Conservation (phyloP, 192 early-diverging fungal species). For the Paraglomus occultum region DNA sequence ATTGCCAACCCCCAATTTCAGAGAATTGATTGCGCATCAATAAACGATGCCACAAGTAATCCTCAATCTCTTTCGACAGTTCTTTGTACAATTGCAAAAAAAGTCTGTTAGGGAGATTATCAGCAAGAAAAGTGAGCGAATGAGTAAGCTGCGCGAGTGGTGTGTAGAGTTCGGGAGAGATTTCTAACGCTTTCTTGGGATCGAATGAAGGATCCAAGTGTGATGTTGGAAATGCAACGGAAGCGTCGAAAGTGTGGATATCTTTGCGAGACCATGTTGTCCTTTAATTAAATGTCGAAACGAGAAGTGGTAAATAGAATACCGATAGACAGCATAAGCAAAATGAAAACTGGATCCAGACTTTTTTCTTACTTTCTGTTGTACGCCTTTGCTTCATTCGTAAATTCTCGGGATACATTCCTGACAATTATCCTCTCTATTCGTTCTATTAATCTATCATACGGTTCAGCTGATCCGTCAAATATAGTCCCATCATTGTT, state of each 20-base stretch:
- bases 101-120: conserved; percentile 33
- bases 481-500: conserved; percentile 44
- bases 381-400: conserved; percentile 41
- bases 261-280: conserved; percentile 48
- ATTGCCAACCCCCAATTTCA: conserved; percentile 43
- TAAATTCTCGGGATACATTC: conserved; percentile 47
- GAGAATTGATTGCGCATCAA: conserved; percentile 56
- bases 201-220: conserved; percentile 12
- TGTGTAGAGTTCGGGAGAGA: conserved; percentile 50
- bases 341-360: background rate
- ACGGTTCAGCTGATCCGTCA: conserved; percentile 42
- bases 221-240: background rate
- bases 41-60: conserved; percentile 53
- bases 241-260: background rate
- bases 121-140: conserved; percentile 39
- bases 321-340: background rate
- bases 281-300: conserved; percentile 23
- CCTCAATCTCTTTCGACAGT: conserved; percentile 46
- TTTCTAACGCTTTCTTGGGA: conserved; percentile 33
- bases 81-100: conserved; percentile 42
- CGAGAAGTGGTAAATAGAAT: background rate
- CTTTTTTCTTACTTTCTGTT: conserved; percentile 41
- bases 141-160: conserved; percentile 44
- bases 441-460: conserved; percentile 35
- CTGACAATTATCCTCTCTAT: conserved; percentile 46